Evolutionary conservation across 176 grass and related monocot species (phyloP), one percentile per base, ranked within the genome.

Genomic region (Triticum turgidum): DNA sequence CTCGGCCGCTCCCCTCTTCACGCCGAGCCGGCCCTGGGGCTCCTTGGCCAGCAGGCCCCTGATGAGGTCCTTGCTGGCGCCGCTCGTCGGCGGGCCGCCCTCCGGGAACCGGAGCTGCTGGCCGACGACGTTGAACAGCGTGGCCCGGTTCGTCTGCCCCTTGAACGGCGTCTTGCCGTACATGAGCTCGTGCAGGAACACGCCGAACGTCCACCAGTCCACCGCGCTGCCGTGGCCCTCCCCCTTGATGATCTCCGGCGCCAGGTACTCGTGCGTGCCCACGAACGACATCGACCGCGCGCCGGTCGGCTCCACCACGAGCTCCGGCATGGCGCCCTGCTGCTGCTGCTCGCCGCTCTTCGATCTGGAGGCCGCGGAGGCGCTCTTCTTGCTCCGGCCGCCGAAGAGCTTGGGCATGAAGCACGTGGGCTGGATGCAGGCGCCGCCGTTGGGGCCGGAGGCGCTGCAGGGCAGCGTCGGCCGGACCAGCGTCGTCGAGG

Each of bases 151-250:
- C 11, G 89, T 91, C 62, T 88, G 84, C 62, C 92, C 92, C 80
- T 94, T 94, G 89, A 94, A 94, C 15, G 92, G 92, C 58, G 92
- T 94, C 92, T 64, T 91, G 69, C 92, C 89, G 78, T 89, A 91
- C 89, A 91, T 84, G 63, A 94, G 89, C 87, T 94, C 92, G 41
- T 94, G 92, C 76, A 94, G 77, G 70, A 94, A 94, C n/a, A 94
- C 35, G 10, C 92, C 92, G 54, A 94, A 91, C 25, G 92, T 94
- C 92, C 92, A 94, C 92, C 92, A 94, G 80, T 94, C 92, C 75
- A 94, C 92, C 56, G 89, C 92, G 54, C 92, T 94, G 70, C 92
- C 92, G 39, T 94, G 92, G 69, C 89, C 92, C n/a, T 94, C 92
- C 1, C 92, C 92, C 89, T 90, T 93, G 79, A 93, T 93, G 79